These are phyloP conservation scores for Moesziomyces sp. DNA, from an alignment of 1,284 basidiomycete genomes.

Conservation along the genomic window DNA sequence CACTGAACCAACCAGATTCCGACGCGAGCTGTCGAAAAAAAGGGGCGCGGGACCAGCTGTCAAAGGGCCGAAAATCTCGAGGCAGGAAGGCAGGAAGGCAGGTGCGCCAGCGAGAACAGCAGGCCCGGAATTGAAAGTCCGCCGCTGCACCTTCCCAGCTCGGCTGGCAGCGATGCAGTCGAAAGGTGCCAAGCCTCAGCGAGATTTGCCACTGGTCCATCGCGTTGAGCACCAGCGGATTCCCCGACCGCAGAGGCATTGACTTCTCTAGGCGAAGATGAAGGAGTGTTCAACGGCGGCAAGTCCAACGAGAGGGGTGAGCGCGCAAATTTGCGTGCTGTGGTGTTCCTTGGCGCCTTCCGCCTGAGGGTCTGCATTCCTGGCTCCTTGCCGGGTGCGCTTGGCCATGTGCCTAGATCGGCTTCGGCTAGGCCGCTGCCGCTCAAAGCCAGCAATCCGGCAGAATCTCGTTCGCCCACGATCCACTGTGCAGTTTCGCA, in stretches of 20 bases:
- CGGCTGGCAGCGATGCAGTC: background rate
- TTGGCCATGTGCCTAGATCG: background rate
- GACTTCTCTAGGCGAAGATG: too few species aligned
- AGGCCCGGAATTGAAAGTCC: background rate
- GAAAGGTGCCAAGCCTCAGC: background rate
- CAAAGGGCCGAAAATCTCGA: background rate
- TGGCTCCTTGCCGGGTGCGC: background rate
- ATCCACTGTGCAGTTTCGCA: too few species aligned
- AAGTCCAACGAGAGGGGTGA: too few species aligned
- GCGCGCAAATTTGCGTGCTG: too few species aligned
- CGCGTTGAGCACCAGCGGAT: background rate
- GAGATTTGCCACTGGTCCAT: background rate
- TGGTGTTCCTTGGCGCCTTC: background rate
- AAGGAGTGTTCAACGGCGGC: too few species aligned
- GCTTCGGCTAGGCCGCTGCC: background rate
- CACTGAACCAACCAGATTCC: too few species aligned
- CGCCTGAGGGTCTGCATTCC: background rate
- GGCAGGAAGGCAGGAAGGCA: background rate
- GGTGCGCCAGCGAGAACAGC: background rate
- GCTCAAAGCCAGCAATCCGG: too few species aligned
- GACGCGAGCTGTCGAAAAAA: too few species aligned
- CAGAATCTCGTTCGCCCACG: too few species aligned
- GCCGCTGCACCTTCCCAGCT: background rate
- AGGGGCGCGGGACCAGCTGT: background rate
- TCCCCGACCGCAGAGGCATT: background rate